phyloP scores from a whole-genome alignment of 768 basidiomycete genomes.

The Termitomyces bulborhizus region DNA sequence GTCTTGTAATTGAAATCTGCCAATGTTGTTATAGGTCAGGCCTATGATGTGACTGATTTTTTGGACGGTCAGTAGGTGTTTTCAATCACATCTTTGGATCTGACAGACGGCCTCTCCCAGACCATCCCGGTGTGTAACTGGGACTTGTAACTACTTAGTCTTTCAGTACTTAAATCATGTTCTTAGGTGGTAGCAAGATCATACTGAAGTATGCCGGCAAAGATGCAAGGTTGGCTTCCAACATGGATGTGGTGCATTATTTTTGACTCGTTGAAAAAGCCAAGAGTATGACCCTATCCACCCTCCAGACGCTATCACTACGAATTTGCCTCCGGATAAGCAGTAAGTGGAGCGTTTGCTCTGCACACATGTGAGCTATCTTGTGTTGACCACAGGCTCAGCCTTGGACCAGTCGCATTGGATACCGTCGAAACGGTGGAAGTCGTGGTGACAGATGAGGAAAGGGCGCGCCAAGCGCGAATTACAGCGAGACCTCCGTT shows the following conservation, averaged over 20 bases:
- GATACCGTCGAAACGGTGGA: slow-evolving; percentile 59
- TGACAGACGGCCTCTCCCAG: slow-evolving; percentile 22
- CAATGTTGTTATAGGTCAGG: slow-evolving; percentile 40
- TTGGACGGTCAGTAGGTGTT: slow-evolving; percentile 44
- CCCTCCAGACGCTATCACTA: slow-evolving; percentile 74
- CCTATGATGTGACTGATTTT: slow-evolving; percentile 77
- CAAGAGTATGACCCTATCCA: slow-evolving; percentile 87
- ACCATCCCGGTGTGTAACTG: slow-evolving; percentile 53
- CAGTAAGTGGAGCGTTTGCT: slow-evolving; percentile 42
- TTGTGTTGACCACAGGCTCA: slow-evolving; percentile 15
- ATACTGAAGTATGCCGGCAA: slow-evolving; percentile 86
- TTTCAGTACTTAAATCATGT: slow-evolving; percentile 3
- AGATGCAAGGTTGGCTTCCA: slow-evolving; percentile 68
- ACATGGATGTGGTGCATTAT: neutral
- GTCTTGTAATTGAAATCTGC: neutral
- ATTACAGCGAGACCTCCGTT: slow-evolving; percentile 63
- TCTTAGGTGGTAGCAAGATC: slow-evolving; percentile 70
- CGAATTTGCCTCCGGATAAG: slow-evolving; percentile 77
- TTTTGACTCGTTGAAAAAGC: slow-evolving; percentile 23
- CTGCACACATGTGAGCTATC: slow-evolving; percentile 2
- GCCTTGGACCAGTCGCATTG: slow-evolving; percentile 68
- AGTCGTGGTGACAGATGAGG: slow-evolving; percentile 60
- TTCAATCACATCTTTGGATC: neutral
- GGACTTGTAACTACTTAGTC: neutral
- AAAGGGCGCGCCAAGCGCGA: slow-evolving; percentile 62